Percentiles rank a stretch among this genome's conserved stretches.
phyloP scores from a whole-genome alignment of 2,329 filamentous ascomycete species.

The Cladosporium velox region DNA sequence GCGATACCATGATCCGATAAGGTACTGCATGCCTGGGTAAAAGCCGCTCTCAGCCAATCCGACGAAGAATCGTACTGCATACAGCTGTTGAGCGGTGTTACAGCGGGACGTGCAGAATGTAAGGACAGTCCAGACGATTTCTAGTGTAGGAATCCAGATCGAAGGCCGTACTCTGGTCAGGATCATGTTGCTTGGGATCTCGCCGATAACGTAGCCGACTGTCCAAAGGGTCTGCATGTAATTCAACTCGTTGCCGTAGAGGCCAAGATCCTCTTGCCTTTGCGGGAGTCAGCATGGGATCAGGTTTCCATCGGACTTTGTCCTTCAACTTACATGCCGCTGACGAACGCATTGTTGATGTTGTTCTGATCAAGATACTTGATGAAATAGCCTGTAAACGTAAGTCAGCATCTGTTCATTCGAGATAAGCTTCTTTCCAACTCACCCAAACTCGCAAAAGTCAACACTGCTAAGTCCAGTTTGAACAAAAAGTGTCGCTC shows the following conservation, averaged over 20 bases:
- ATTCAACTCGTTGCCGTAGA: slow-evolving; percentile 58
- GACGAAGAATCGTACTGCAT: slow-evolving; percentile 43
- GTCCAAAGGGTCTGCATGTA: slow-evolving; percentile 17
- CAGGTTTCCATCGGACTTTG: background rate
- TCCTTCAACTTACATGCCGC: slow-evolving; percentile 40
- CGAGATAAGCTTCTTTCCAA: slow-evolving; percentile 26
- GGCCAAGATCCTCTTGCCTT: slow-evolving; percentile 55
- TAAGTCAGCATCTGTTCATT: background rate
- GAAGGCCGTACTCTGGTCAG: slow-evolving; percentile 47
- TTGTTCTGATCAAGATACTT: slow-evolving; percentile 48
- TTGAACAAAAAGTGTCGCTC: slow-evolving; percentile 54
- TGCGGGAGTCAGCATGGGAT: slow-evolving; percentile 39
- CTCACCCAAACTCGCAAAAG: slow-evolving; percentile 50
- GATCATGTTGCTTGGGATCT: slow-evolving; percentile 47
- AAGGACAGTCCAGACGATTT: slow-evolving; percentile 11
- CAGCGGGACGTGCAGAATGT: slow-evolving; percentile 32
- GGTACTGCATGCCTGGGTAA: slow-evolving; percentile 40
- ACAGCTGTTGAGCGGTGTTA: slow-evolving; percentile 42
- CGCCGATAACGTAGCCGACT: slow-evolving; percentile 51
- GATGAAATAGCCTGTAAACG: slow-evolving; percentile 45
- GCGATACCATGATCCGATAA: slow-evolving; percentile 47
- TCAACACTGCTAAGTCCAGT: slow-evolving; percentile 51
- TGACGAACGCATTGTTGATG: slow-evolving; percentile 47
- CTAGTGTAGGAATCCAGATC: slow-evolving; percentile 41
- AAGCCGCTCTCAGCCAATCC: slow-evolving; percentile 29